A percentile compares a stretch with the other conserved stretches of the same genome.
Evolutionary conservation across 179 eudicot genomes (phyloP).

Genomic region (Actinidia arguta): DNA sequence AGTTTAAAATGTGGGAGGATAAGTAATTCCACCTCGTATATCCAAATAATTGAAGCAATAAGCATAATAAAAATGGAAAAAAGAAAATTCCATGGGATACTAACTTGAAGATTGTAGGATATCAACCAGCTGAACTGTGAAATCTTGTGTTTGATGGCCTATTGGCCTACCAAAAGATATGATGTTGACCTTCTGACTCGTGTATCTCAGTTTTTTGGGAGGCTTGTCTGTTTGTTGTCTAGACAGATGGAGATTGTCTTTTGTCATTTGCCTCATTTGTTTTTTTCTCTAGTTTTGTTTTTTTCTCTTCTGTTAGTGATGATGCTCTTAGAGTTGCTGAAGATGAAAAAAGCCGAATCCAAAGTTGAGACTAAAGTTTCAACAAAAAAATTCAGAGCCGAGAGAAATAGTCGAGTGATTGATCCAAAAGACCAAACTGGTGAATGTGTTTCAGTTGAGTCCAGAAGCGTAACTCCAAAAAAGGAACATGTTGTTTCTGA

Average conservation of each 20-base stretch:
- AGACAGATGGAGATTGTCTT: neutral
- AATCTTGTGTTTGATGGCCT: neutral
- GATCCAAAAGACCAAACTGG: slow-evolving; percentile 38
- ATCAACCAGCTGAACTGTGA: neutral
- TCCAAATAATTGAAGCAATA: neutral
- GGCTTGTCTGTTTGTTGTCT: neutral
- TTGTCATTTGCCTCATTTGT: neutral
- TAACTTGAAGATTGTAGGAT: neutral
- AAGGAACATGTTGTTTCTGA: slow-evolving; percentile 43
- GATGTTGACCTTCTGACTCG: neutral
- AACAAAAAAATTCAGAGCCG: slow-evolving; percentile 49
- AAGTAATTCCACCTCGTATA: neutral
- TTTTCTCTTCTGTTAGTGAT: slow-evolving; percentile 24
- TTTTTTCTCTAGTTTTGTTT: neutral
- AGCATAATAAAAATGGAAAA: neutral
- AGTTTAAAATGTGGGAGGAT: neutral
- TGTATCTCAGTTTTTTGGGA: slow-evolving; percentile 4
- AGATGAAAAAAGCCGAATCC: slow-evolving; percentile 43
- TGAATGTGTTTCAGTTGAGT: slow-evolving; percentile 33
- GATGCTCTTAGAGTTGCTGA: slow-evolving; percentile 40
- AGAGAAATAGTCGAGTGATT: slow-evolving; percentile 30
- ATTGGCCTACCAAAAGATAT: neutral
- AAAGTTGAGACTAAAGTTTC: slow-evolving; percentile 38
- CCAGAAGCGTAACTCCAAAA: slow-evolving; percentile 21
- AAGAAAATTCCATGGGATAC: neutral